A percentile compares a stretch with the other conserved stretches of the same genome.
Conservation (phyloP, 768 basidiomycete species). For the Dendrothele bispora region DNA sequence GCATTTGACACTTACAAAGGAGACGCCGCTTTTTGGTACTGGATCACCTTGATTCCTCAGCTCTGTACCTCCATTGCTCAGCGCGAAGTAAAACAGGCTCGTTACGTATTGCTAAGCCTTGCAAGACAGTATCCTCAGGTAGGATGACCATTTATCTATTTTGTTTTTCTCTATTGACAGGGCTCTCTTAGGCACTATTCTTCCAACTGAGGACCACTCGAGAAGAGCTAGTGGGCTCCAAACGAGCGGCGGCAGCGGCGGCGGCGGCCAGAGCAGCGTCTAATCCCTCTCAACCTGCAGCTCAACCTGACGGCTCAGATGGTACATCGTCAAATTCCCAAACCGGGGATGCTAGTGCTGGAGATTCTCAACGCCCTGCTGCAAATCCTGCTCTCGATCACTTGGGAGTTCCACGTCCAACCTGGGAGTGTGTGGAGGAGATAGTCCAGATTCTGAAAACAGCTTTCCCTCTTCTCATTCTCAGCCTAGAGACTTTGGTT, state of each 20-base stretch:
- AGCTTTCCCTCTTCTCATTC: constrained; percentile 88
- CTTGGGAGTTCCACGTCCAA: constrained; percentile 50
- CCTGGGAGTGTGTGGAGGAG: constrained; percentile 92
- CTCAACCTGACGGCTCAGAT: constrained; percentile 23
- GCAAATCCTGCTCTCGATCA: constrained; percentile 18
- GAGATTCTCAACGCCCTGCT: constrained; percentile 13
- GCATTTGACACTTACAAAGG: constrained; percentile 96
- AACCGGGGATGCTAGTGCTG: constrained; percentile 7
- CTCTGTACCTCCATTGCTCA: constrained; percentile 87
- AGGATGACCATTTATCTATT: constrained; percentile 21
- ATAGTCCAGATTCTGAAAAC: constrained; percentile 93
- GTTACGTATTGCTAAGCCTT: constrained; percentile 84
- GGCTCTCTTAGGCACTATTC: constrained; percentile 73
- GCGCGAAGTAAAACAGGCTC: constrained; percentile 90
- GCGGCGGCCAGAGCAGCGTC: background rate
- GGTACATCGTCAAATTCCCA: constrained; percentile 16
- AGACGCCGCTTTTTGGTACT: constrained; percentile 96
- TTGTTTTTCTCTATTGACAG: constrained; percentile 6
- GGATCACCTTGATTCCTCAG: constrained; percentile 97
- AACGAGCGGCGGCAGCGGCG: constrained; percentile 33
- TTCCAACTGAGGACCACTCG: constrained; percentile 88
- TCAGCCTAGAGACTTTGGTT: constrained; percentile 96
- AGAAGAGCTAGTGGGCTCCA: constrained; percentile 61
- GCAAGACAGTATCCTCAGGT: constrained; percentile 94
- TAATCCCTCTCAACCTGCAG: constrained; percentile 11